Percentiles rank a stretch among this genome's conserved stretches.
Evolutionary conservation across 331 rosid species (phyloP).

Genomic region (Stylosanthes scabra): DNA sequence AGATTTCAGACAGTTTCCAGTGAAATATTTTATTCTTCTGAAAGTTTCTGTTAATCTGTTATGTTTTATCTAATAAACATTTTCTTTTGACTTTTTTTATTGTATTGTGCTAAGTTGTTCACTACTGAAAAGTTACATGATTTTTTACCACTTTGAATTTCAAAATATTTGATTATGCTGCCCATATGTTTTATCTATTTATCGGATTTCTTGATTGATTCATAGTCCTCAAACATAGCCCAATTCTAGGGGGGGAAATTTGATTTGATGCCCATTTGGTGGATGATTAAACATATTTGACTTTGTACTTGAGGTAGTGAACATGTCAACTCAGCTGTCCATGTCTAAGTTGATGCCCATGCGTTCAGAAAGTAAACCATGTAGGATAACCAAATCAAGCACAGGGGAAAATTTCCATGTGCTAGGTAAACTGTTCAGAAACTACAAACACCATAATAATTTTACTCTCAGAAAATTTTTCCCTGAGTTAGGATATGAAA

Average conservation of each 20-base stretch:
- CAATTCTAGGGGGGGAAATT: not conserved
- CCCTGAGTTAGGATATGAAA: not conserved
- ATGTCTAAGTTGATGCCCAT: not conserved
- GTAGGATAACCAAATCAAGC: not conserved
- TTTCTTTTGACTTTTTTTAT: too few species aligned
- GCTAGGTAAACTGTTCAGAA: not conserved
- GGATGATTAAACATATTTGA: not conserved
- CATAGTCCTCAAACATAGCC: not conserved
- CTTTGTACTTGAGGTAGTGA: not conserved
- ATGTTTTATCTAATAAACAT: not conserved
- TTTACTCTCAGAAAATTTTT: not conserved
- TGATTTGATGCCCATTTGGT: not conserved
- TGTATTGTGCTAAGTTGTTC: not conserved
- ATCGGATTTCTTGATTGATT: not conserved
- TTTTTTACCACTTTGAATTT: not conserved
- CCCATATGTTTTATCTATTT: not conserved
- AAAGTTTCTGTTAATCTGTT: not conserved
- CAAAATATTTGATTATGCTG: not conserved
- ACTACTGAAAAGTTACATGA: not conserved
- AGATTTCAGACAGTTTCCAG: not conserved
- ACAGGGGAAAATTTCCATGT: not conserved
- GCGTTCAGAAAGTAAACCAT: not conserved
- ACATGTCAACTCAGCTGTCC: not conserved
- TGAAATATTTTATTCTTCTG: not conserved
- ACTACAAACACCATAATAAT: not conserved